Percentiles rank a stretch among this genome's conserved stretches.
Conservation (phyloP, 257 asterid genomes). For the Gentiana straminea region DNA sequence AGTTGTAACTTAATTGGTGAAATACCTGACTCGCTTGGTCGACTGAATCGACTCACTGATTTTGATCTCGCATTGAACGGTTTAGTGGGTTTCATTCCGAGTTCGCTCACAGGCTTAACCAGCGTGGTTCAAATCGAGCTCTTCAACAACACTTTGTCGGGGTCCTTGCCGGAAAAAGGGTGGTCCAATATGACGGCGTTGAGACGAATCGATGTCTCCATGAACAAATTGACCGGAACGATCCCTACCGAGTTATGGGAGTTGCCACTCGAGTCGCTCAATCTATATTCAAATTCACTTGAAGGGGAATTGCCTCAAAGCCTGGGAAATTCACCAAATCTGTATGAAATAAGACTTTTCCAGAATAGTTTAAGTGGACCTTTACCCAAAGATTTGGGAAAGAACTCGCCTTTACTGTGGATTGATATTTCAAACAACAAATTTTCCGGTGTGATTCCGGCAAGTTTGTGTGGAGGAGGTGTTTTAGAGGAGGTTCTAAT, state of each 20-base stretch:
- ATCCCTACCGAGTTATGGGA: conserved; percentile 79
- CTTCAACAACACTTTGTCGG: conserved; percentile 71
- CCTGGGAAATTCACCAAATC: conserved; percentile 64
- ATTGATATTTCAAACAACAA: conserved; percentile 70
- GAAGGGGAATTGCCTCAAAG: conserved; percentile 55
- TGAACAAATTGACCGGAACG: conserved; percentile 65
- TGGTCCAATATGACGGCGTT: conserved; percentile 79
- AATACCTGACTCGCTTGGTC: conserved; percentile 73
- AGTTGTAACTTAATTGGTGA: conserved; percentile 63
- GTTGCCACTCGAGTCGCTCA: conserved; percentile 82
- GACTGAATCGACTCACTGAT: conserved; percentile 49
- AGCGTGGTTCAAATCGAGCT: conserved; percentile 79
- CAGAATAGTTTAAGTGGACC: conserved; percentile 54
- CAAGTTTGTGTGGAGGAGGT: conserved; percentile 46
- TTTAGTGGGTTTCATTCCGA: conserved; percentile 58
- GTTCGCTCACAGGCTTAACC: conserved; percentile 54
- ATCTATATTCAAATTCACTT: conserved; percentile 66
- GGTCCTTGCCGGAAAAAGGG: conserved; percentile 64
- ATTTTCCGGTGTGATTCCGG: conserved; percentile 66
- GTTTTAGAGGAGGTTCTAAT: conserved; percentile 54
- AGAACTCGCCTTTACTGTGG: conserved; percentile 63
- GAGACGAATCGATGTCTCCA: conserved; percentile 74
- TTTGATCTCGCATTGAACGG: conserved; percentile 73
- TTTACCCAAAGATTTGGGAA: conserved; percentile 64
- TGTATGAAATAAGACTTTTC: conserved; percentile 79